Base-by-base conservation (phyloP, 2,329 filamentous ascomycete genomes). In the Zymoseptoria tritici region DNA sequence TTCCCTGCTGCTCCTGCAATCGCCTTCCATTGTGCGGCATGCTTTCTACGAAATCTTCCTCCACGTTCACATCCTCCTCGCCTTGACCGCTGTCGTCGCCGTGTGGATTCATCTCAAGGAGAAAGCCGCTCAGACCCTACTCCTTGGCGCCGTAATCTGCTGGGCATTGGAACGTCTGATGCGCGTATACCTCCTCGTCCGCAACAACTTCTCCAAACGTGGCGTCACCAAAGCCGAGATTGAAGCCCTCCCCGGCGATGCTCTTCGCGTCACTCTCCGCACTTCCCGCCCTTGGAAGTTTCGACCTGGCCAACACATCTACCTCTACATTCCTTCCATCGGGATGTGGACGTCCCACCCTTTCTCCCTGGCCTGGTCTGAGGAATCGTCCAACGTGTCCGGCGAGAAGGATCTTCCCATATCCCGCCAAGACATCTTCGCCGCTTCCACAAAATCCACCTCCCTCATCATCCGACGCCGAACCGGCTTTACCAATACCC, bases 381-480 rank as follows among this genome's bases (percentile, higher is more conserved):
- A 90, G 61, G 86, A 90, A 62, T 80, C 78, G 58, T 71, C 76
- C 26, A 65, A 72, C 26, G 66, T 73, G 36, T 64, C 56, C 54
- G 66, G 56, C 56, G 78, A 81, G 66, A 80, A 81, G 65, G 71
- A 73, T 21, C 72, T 80, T 6, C 76, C 77, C 8, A 78, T 80
- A 70, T 77, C 75, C 51, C 75, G 75, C 50, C 77, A 81, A 67
- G 83, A 85, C 61, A 73, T 83, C 11, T 75, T 81, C 55, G 75
- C 75, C 36, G 68, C 76, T 13, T 75, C 81, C 68, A 66, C 70
- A 3, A 80, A 80, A 1, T 83, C 80, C 20, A 84, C 96, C 61
- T 91, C 89, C 0, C 90, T 97, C 68, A 81, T 97, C 68, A 87
- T 97, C 66, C 90, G 90, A 62, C 90, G 91, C 26, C 89, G 94